Conservation (phyloP, 2,329 filamentous ascomycete species). For the Diplodia corticola region DNA sequence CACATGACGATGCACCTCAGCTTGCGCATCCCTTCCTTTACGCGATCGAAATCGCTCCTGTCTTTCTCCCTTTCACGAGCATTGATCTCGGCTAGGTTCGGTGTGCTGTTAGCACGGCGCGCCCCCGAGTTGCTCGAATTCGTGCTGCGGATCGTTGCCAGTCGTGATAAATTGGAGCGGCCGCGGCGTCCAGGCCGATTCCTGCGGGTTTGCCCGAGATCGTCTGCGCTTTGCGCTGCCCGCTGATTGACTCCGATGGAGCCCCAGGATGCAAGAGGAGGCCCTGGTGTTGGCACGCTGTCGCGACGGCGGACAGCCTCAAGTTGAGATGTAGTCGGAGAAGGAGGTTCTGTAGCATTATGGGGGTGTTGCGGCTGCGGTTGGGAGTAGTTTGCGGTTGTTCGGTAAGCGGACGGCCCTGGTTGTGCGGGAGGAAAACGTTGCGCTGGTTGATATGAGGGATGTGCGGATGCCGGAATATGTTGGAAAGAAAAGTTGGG, state of each 20-base stretch:
- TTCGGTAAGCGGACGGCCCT: background rate
- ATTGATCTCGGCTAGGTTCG: background rate
- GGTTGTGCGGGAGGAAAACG: background rate
- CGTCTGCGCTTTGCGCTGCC: slow-evolving; percentile 19
- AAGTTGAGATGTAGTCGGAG: background rate
- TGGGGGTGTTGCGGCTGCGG: background rate
- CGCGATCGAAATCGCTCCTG: background rate
- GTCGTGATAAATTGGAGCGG: background rate
- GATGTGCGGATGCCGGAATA: background rate
- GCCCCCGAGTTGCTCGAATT: background rate
- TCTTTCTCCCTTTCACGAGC: slow-evolving; percentile 4
- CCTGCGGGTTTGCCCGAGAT: background rate
- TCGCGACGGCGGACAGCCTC: slow-evolving; percentile 7
- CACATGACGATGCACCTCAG: slow-evolving; percentile 17
- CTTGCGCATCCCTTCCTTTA: slow-evolving; percentile 6
- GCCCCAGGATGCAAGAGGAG: background rate
- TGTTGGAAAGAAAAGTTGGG: background rate
- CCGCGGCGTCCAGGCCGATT: background rate
- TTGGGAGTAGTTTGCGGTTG: background rate
- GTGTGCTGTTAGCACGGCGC: background rate
- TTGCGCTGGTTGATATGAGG: background rate
- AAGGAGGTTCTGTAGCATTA: background rate
- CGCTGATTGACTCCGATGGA: background rate
- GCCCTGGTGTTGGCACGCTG: background rate
- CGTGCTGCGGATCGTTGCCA: slow-evolving; percentile 16